A percentile compares a stretch with the other conserved stretches of the same genome.
phyloP scores from a whole-genome alignment of 2,329 filamentous ascomycete species.

The Aspergillus ruber region DNA sequence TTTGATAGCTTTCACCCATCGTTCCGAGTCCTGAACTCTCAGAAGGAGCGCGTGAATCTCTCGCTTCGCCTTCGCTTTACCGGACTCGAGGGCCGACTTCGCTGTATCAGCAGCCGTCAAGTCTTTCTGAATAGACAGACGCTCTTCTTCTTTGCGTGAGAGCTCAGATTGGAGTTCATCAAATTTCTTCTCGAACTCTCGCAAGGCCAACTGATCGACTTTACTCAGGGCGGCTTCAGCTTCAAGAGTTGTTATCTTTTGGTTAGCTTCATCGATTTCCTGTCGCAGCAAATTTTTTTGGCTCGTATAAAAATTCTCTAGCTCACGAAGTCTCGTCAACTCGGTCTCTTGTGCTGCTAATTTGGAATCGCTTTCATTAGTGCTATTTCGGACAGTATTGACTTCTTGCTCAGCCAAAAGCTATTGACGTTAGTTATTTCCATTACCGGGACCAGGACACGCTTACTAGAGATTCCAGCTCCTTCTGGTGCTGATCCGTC shows the following conservation, averaged over 20 bases:
- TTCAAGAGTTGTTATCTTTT: constrained; percentile 17
- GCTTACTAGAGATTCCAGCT: constrained; percentile 16
- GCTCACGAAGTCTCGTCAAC: constrained; percentile 15
- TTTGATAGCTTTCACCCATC: constrained; percentile 15
- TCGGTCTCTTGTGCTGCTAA: constrained; percentile 12
- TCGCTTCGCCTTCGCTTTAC: constrained; percentile 14
- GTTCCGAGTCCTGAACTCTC: constrained; percentile 20
- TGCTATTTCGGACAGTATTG: constrained; percentile 9
- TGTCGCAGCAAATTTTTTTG: constrained; percentile 13
- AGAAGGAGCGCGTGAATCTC: constrained; percentile 20
- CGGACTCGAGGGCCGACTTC: constrained; percentile 12
- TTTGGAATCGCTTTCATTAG: constrained; percentile 7
- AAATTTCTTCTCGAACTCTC: constrained; percentile 11
- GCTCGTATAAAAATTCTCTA: constrained; percentile 10
- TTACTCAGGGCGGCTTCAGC: constrained; percentile 6
- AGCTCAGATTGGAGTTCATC: constrained; percentile 10
- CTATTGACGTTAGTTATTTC: constrained; percentile 15
- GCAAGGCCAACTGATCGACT: constrained; percentile 1
- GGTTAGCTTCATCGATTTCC: constrained; percentile 15
- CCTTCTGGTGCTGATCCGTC: constrained; percentile 6
- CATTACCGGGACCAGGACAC: no score
- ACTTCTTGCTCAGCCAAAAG: constrained; percentile 13
- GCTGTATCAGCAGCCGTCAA: constrained; percentile 10
- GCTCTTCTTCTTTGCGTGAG: constrained; percentile 25
- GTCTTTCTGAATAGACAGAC: constrained; percentile 6